Conservation (phyloP, 176 grass and related monocot genomes). For the Oropetium thomaeum region DNA sequence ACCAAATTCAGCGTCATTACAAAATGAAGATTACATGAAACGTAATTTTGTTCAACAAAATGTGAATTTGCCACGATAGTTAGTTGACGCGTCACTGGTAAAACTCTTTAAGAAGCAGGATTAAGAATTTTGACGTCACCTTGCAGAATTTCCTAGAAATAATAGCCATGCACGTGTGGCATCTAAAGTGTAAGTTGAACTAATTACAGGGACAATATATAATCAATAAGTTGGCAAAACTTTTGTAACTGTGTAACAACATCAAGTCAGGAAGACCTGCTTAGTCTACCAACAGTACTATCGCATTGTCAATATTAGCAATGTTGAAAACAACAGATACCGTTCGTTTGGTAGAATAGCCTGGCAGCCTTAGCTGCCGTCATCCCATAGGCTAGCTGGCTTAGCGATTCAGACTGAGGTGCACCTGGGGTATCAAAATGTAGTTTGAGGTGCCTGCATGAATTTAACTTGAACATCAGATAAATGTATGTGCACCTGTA, state of each 20-base stretch:
- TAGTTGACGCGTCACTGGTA: not conserved
- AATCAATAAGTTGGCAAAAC: not conserved
- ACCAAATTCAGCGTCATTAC: not conserved
- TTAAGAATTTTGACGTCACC: not conserved
- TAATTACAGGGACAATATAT: slow-evolving; percentile 18
- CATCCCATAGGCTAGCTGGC: slow-evolving; percentile 66
- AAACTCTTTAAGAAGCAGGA: not conserved
- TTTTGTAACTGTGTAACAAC: not conserved
- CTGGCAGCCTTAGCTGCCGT: slow-evolving; percentile 51
- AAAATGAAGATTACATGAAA: not conserved
- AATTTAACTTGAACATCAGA: slow-evolving; percentile 35
- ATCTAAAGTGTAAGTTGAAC: not conserved
- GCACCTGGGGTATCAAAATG: slow-evolving; percentile 74
- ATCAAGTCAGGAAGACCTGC: not conserved
- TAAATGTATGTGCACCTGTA: not conserved
- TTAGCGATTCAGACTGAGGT: slow-evolving; percentile 61
- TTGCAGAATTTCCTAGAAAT: slow-evolving; percentile 20
- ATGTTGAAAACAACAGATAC: slow-evolving; percentile 39
- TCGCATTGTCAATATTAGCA: not conserved
- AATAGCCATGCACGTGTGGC: not conserved
- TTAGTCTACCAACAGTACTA: not conserved
- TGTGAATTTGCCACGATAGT: not conserved
- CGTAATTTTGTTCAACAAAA: not conserved
- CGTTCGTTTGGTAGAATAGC: slow-evolving; percentile 82
- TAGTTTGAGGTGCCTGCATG: slow-evolving; percentile 64